These are phyloP conservation scores for Dothideomycetes sp. DNA, from an alignment of 2,329 filamentous ascomycete genomes.

Conservation along the genomic window DNA sequence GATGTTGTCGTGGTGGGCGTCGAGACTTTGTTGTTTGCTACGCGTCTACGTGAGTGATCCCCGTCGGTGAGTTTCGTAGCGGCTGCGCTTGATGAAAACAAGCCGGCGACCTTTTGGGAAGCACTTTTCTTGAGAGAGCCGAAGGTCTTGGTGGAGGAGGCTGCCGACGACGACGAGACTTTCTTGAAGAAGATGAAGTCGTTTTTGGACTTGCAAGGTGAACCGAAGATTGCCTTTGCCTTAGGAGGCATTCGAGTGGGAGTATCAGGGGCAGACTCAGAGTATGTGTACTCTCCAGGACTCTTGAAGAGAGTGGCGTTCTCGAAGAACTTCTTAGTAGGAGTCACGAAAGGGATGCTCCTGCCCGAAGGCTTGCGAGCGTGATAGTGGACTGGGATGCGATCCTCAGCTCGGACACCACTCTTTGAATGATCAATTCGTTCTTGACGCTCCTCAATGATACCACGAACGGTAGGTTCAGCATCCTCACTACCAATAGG, in stretches of 20 bases:
- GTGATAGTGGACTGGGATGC: conserved; percentile 21
- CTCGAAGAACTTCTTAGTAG: conserved; percentile 33
- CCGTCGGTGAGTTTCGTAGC: too few species aligned
- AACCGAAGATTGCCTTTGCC: conserved; percentile 7
- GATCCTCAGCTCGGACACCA: conserved; percentile 25
- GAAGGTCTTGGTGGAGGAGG: not conserved
- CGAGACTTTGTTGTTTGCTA: too few species aligned
- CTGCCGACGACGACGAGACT: not conserved
- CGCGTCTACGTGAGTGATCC: too few species aligned
- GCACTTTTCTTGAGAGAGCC: not conserved
- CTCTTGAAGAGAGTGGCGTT: conserved; percentile 14
- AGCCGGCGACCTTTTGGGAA: not conserved
- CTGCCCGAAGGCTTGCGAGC: conserved; percentile 19
- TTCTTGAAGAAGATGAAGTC: not conserved
- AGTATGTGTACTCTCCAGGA: not conserved
- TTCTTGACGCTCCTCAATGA: conserved; percentile 33
- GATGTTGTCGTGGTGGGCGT: too few species aligned
- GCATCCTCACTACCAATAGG: conserved; percentile 20
- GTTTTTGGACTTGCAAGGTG: conserved; percentile 5
- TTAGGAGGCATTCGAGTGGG: conserved; percentile 8
- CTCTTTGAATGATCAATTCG: not conserved
- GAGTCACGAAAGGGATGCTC: conserved; percentile 26
- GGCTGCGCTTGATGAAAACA: too few species aligned
- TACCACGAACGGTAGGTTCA: conserved; percentile 29
- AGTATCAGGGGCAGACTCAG: not conserved